Evolutionary conservation across 225 moss, liverwort and hornwort species (phyloP).

Genomic region (Climacium dendroides): DNA sequence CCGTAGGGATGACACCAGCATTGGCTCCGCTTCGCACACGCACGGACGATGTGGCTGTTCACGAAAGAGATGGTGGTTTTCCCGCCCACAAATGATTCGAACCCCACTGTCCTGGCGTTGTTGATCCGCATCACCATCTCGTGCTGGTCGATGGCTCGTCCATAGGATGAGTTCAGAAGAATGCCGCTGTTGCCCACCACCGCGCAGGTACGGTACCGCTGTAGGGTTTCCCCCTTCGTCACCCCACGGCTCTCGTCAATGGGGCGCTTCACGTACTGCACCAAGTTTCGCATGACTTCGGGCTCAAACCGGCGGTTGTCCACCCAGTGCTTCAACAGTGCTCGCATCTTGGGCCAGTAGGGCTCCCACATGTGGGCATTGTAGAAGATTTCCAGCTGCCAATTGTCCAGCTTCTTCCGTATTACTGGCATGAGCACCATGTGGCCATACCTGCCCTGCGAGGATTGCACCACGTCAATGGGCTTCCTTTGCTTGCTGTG

Average conservation of each 20-base stretch:
- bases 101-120: constrained; percentile 20
- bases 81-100: constrained; percentile 17
- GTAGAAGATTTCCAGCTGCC: constrained; percentile 23
- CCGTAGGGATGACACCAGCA: constrained; percentile 59
- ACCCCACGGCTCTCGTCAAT: constrained; percentile 23
- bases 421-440: background rate
- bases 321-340: constrained; percentile 11
- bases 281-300: constrained; percentile 18
- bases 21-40: background rate
- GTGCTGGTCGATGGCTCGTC: constrained; percentile 34
- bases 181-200: constrained; percentile 68
- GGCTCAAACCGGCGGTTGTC: constrained; percentile 24
- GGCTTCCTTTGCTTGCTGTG: background rate
- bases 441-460: constrained; percentile 7
- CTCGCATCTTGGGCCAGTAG: constrained; percentile 28
- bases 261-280: constrained; percentile 20
- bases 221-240: background rate
- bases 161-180: constrained; percentile 21
- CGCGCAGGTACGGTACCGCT: constrained; percentile 49
- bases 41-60: constrained; percentile 52
- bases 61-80: constrained; percentile 53
- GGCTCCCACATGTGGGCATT: constrained; percentile 10
- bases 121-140: constrained; percentile 68
- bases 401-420: background rate
- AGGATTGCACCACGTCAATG: background rate